Percentiles rank a stretch among this genome's conserved stretches.
Evolutionary conservation across 2,329 filamentous ascomycete species (phyloP).

Genomic region (Trichophyton mentagrophytes): DNA sequence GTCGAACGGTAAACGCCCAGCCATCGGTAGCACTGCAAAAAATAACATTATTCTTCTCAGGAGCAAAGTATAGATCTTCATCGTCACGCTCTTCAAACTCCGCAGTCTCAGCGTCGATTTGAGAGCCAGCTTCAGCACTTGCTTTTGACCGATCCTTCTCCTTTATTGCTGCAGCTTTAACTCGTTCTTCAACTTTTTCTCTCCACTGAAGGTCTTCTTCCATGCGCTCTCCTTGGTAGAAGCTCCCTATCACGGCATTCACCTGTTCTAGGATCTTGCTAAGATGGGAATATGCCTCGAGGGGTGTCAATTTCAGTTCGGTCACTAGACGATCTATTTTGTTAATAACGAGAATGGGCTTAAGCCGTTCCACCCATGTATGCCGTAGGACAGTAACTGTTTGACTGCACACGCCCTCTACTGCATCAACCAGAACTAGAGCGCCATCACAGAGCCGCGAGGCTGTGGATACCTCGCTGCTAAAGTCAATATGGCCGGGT

Average conservation of each 20-base stretch:
- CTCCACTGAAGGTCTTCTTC: constrained; percentile 95
- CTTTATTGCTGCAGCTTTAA: constrained; percentile 57
- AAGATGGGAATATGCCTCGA: constrained; percentile 78
- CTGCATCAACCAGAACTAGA: constrained; percentile 85
- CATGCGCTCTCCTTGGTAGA: constrained; percentile 97
- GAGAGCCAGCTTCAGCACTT: constrained; percentile 40
- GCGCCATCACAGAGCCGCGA: constrained; percentile 90
- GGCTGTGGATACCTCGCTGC: constrained; percentile 92
- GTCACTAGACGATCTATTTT: constrained; percentile 94
- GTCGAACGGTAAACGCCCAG: constrained; percentile 95
- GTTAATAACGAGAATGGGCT: constrained; percentile 89
- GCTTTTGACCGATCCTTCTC: constrained; percentile 29
- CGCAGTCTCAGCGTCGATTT: constrained; percentile 37
- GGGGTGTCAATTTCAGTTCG: constrained; percentile 84
- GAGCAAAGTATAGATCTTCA: constrained; percentile 94
- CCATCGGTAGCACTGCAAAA: constrained; percentile 96
- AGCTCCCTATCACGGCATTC: constrained; percentile 92
- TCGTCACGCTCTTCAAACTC: constrained; percentile 85
- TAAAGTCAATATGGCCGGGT: constrained; percentile 96
- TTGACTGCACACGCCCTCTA: constrained; percentile 96
- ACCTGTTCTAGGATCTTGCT: constrained; percentile 87
- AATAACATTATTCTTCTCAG: constrained; percentile 97
- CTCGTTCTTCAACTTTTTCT: constrained; percentile 76
- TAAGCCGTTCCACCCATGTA: constrained; percentile 89
- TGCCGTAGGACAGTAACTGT: constrained; percentile 93